Evolutionary conservation across 208 protist genomes (phyloP), one percentile per base, ranked within the genome.

Genomic region (Crithidia fasciculata): DNA sequence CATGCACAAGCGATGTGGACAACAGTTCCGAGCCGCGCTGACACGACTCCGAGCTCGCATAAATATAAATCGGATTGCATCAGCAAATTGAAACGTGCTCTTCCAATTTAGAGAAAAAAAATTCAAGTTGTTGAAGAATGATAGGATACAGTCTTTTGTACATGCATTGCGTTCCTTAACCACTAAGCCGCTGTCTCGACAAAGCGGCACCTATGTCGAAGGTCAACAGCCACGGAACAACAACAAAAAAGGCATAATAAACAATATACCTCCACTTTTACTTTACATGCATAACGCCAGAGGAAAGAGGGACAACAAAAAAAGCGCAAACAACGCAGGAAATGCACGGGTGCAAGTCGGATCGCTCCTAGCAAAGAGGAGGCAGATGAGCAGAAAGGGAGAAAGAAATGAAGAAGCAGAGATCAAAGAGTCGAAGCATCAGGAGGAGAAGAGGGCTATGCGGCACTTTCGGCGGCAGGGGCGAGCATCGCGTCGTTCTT

Each of bases 401-500:
- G 54, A 37, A 75, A 75, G 61, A 56, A 45, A 43, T 62, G 6
- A 5, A 36, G 37, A 54, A 71, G 15, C 57, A 64, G 72, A 72
- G 7, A 10, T n/a, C 58, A 54, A 69, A 54, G 2, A 61, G 56
- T 44, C 16, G 56, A 37, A 16, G 2, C 12, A 8, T 18, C 62
- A 56, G 43, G 12, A 8, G 28, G 9, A 62, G 18, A 36, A 62
- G 37, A 62, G 58, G 28, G 39, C 15, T 37, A 47, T 3, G 8
- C 61, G 9, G 45, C 5, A 28, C 19, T 66, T 45, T 57, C 62
- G 0, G 45, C 10, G 28, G 58, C 37, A 8, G 19, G 15, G 6
- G 65, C 47, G n/a, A 47, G 12, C 39, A 66, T 36, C 5, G 69
- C 39, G 58, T 89, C 86, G 49, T 97, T 96, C 41, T 90, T 86